Evolutionary conservation across 495 filamentous ascomycete species (phyloP).

Genomic region (Sporormia fimetaria): DNA sequence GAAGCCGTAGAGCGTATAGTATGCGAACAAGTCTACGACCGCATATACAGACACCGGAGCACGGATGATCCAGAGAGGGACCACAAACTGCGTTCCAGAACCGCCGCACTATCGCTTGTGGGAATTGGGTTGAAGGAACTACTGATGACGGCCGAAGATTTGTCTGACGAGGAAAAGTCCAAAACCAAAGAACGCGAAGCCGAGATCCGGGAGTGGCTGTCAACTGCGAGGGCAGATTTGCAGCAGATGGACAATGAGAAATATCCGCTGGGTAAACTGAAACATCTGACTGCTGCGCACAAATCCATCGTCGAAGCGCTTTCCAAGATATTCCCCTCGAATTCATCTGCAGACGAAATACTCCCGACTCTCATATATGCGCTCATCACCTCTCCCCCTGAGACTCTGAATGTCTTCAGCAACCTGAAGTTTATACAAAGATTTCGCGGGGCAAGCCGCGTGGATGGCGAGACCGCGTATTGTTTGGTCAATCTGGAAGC

Average conservation of each 20-base stretch:
- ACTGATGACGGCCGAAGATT: conserved; percentile 56
- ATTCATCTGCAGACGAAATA: conserved; percentile 92
- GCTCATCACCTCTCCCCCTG: conserved; percentile 77
- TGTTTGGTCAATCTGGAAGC: conserved; percentile 95
- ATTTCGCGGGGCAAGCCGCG: conserved; percentile 74
- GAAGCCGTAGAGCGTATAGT: conserved; percentile 84
- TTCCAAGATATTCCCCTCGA: conserved; percentile 60
- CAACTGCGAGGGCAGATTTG: conserved; percentile 60
- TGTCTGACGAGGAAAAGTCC: conserved; percentile 37
- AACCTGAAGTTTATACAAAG: conserved; percentile 89
- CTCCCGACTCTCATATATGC: conserved; percentile 93
- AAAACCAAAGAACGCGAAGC: conserved; percentile 49
- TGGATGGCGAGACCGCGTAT: conserved; percentile 90
- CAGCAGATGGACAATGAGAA: conserved; percentile 75
- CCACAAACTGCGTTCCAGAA: conserved; percentile 88
- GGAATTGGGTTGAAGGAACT: conserved; percentile 82
- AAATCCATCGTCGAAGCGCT: conserved; percentile 90
- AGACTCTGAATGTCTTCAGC: conserved; percentile 80
- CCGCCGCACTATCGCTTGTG: conserved; percentile 77
- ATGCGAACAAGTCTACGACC: conserved; percentile 75
- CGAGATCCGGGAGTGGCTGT: conserved; percentile 60
- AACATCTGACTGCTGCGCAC: conserved; percentile 75
- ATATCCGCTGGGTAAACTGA: conserved; percentile 84
- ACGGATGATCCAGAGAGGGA: conserved; percentile 93
- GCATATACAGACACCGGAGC: conserved; percentile 80